phyloP scores from a whole-genome alignment of 768 basidiomycete genomes.

The Mycena chlorophos region DNA sequence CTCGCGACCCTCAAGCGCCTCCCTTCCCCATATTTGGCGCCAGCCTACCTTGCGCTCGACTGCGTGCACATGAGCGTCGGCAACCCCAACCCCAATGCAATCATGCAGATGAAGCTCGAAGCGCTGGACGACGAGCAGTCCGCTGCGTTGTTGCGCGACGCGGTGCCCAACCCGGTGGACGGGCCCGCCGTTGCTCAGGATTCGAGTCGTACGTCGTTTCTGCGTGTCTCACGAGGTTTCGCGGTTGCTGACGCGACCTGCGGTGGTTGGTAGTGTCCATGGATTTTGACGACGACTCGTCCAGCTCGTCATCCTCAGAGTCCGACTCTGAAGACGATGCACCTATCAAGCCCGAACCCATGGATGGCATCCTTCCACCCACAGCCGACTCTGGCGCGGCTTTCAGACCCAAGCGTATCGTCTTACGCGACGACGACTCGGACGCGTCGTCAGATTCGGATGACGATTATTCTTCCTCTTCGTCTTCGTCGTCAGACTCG shows the following conservation, averaged over 20 bases:
- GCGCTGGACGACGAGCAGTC: not conserved
- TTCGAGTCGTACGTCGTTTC: too few species aligned
- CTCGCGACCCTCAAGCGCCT: too few species aligned
- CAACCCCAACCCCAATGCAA: too few species aligned
- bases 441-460: conserved; percentile 3
- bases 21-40: too few species aligned
- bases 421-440: conserved; percentile 9
- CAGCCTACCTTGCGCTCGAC: too few species aligned
- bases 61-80: too few species aligned
- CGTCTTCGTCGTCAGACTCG: not conserved
- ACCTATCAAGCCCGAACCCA: conserved; percentile 1
- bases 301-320: not conserved
- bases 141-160: not conserved
- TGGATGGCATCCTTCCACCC: conserved; percentile 12
- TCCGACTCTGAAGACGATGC: conserved; percentile 9
- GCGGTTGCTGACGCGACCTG: too few species aligned
- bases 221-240: too few species aligned
- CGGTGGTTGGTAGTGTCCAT: not conserved
- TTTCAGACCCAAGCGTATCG: not conserved
- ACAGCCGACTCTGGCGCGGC: not conserved
- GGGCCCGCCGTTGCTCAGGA: too few species aligned
- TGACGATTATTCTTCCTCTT: not conserved
- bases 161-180: not conserved
- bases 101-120: not conserved
- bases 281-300: not conserved